Evolutionary conservation across 441 rosid genomes (phyloP).

Genomic region (Populus hybrid): DNA sequence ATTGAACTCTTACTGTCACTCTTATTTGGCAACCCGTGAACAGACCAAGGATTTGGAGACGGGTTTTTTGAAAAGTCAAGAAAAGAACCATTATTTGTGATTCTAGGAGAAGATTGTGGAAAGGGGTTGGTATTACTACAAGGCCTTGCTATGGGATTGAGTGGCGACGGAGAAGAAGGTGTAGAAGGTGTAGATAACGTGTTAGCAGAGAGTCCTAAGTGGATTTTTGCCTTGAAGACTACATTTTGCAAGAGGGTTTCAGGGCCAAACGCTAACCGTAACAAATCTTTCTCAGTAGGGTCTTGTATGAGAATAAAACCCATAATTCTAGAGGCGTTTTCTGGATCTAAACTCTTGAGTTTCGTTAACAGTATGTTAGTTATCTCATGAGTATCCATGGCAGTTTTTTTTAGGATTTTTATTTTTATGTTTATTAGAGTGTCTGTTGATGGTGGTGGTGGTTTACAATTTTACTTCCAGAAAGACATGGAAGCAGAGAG

Average conservation of each 20-base stretch:
- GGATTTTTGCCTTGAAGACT: conserved; percentile 51
- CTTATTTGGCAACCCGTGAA: too few relatives aligned
- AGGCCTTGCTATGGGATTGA: too few relatives aligned
- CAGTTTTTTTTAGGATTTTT: not conserved
- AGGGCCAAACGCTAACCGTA: conserved; percentile 61
- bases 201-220: conserved; percentile 51
- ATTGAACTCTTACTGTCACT: not conserved
- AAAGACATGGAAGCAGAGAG: not conserved
- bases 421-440: not conserved
- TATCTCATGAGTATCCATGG: conserved; percentile 75
- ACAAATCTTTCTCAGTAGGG: conserved; percentile 54
- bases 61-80: too few relatives aligned
- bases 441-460: not conserved
- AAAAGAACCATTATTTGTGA: too few relatives aligned
- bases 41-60: too few relatives aligned
- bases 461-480: not conserved
- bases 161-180: too few relatives aligned
- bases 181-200: conserved; percentile 38
- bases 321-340: conserved; percentile 79
- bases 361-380: conserved; percentile 57
- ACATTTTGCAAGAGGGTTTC: conserved; percentile 48
- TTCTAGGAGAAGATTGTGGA: too few relatives aligned
- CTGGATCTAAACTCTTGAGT: conserved; percentile 66
- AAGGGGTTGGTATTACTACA: too few relatives aligned
- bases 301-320: conserved; percentile 75